Evolutionary conservation across 208 protist species (phyloP), one percentile per base, ranked within the genome.

Genomic region (Balamuthia mandrillaris): DNA sequence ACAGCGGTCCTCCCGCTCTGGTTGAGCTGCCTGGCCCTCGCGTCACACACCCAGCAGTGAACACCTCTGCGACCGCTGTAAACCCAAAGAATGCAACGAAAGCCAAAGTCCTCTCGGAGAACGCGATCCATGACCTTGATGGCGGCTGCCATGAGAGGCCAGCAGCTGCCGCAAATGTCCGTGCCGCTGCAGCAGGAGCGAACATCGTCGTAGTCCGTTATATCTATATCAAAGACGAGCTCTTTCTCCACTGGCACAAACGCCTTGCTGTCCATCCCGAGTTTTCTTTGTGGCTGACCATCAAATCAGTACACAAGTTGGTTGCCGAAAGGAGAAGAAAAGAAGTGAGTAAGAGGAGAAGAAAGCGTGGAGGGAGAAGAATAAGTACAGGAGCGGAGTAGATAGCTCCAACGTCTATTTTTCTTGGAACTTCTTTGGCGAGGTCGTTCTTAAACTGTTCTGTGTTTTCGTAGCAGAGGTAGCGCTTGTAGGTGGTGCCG

Each of bases 181-280:
- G 96, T 96, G n/a, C 91, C 88, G 12, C 65, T 88, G 89, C 97
- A 98, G 88, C 98, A 99, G 0, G 93, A 96, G 14, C 98, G 94
- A 4, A 99, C 95, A 35, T 98, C 96, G 90, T 99, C 97, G 92
- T 99, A 99, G 90, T 99, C 98, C 47, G 96, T 97, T 92, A 99
- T 97, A 92, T 99, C 98, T 87, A 99, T 99, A 96, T 99, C 98
- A 85, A 99, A 99, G 5, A 99, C 96, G 1, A 99, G 92, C 89
- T 99, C 98, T 18, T 96, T 96, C 89, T 98, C 93, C 6, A 44
- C 47, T 2, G 72, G 49, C 72, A 81, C 72, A 29, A 51, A 42
- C 7, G 47, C 18, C 33, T 81, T 81, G 49, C 47, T 81, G 24
- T 42, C 72, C 49, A 81, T 51, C 5, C 54, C 29, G 18, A 61